Evolutionary conservation across 176 grass and related monocot species (phyloP).

Genomic region (Aegilops umbellulata): DNA sequence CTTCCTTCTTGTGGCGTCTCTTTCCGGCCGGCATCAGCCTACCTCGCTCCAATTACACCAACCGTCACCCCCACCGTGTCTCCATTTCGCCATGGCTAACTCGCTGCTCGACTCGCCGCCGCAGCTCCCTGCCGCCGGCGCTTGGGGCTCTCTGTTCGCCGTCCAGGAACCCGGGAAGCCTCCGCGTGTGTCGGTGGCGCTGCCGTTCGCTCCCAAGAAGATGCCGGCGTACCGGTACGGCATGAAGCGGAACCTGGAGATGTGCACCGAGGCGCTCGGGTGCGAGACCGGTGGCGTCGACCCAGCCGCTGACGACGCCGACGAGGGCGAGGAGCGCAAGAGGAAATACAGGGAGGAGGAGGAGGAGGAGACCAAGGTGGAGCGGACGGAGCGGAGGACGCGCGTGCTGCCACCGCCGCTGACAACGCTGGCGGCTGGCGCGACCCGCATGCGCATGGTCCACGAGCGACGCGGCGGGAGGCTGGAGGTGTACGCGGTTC

Average conservation of each 20-base stretch:
- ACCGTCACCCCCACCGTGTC: not conserved
- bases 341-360: conserved; percentile 1
- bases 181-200: no score
- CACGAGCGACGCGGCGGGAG: conserved; percentile 58
- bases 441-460: conserved; percentile 43
- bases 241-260: conserved; percentile 53
- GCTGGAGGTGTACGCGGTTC: conserved; percentile 54
- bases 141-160: conserved; percentile 25
- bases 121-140: not conserved
- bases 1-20: not conserved
- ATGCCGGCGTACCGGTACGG: conserved; percentile 38
- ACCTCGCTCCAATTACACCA: not conserved
- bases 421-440: conserved; percentile 43
- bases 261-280: conserved; percentile 76
- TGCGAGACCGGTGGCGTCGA: conserved; percentile 75
- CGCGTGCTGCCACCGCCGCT: conserved; percentile 56
- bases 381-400: not conserved
- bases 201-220: not conserved
- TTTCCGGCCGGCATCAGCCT: not conserved
- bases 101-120: conserved; percentile 29
- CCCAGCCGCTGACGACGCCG: conserved; percentile 8
- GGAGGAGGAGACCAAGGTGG: not conserved
- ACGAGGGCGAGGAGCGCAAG: conserved; percentile 16
- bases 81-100: conserved; percentile 24
- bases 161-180: conserved; percentile 4